A percentile compares a stretch with the other conserved stretches of the same genome.
Conservation (phyloP, 192 early-diverging fungal genomes). For the Diversispora eburnea region DNA sequence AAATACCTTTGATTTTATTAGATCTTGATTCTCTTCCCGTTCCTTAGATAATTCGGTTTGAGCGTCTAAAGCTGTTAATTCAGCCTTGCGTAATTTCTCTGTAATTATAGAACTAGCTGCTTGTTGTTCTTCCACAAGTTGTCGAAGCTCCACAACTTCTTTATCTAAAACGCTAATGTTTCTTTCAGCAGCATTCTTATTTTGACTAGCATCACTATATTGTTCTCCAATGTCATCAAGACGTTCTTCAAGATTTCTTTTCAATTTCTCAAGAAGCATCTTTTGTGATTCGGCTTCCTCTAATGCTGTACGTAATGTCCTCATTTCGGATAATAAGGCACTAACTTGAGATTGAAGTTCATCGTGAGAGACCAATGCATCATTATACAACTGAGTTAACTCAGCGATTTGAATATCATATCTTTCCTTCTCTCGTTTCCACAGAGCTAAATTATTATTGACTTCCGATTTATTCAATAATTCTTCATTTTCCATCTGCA, state of each 20-base stretch:
- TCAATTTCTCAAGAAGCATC: constrained; percentile 61
- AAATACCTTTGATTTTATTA: constrained; percentile 39
- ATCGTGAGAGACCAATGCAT: constrained; percentile 55
- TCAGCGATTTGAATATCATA: constrained; percentile 71
- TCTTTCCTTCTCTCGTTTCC: constrained; percentile 80
- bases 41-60: constrained; percentile 76
- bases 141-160: constrained; percentile 68
- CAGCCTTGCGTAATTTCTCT: constrained; percentile 65
- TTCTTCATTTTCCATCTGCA: constrained; percentile 64
- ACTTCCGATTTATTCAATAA: constrained; percentile 40
- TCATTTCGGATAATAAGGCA: constrained; percentile 46
- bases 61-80: constrained; percentile 60
- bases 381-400: constrained; percentile 60
- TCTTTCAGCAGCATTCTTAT: constrained; percentile 66
- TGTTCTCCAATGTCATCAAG: constrained; percentile 72
- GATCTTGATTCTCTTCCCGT: constrained; percentile 54
- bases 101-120: constrained; percentile 57
- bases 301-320: constrained; percentile 53
- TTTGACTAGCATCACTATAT: constrained; percentile 63
- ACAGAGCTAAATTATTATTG: not conserved
- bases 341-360: constrained; percentile 62
- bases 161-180: constrained; percentile 67
- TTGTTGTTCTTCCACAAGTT: constrained; percentile 71
- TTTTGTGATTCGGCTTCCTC: constrained; percentile 71
- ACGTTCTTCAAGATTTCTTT: constrained; percentile 67